Evolutionary conservation across 2,329 filamentous ascomycete genomes (phyloP), one percentile per base, ranked within the genome.

Genomic region (Arachnomyces sp.): DNA sequence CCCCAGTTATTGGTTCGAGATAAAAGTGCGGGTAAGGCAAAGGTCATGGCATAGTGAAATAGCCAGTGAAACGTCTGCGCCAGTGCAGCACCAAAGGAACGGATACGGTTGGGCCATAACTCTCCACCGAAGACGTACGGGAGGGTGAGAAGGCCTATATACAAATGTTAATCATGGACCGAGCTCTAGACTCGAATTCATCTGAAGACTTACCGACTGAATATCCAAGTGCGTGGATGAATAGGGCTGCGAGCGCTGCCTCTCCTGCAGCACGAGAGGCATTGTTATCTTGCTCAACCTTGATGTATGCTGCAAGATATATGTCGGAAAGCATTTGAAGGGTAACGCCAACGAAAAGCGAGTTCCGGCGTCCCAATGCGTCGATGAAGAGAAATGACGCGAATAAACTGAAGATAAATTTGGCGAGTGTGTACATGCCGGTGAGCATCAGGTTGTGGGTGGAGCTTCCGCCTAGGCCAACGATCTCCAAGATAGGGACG

Each of bases 111-210:
- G 1, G 69, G 67, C 57, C 66, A 72, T 0, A 71, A 50, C 40
- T 72, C 67, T 1, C 57, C 59, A 3, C 62, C 63, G 38, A 72
- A 68, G 4, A 72, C 56, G 37, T 69, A 72, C 0, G 68, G 68
- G 1, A 72, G 59, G 21, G 63, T 56, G 1, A 66, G 48, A 13
- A 63, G 57, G 36, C 59, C 59, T 56, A 25, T n/a, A 29, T 8
- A 28, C 12, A 3, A 34, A 34, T 11, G 14, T 13, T 38, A 18
- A n/a, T 21, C 32, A 13, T 21, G 12, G 28, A 35, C 14, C 21
- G 8, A 12, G 31, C n/a, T 15, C 17, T 21, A 13, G 12, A n/a
- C n/a, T 32, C n/a, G 13, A 12, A 11, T 30, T 8, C 28, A 8
- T 16, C 14, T 7, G 4, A 7, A 34, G 38, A 57, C 56, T 47